phyloP scores from a whole-genome alignment of 495 filamentous ascomycete species.

The Stereocaulon alpinum region DNA sequence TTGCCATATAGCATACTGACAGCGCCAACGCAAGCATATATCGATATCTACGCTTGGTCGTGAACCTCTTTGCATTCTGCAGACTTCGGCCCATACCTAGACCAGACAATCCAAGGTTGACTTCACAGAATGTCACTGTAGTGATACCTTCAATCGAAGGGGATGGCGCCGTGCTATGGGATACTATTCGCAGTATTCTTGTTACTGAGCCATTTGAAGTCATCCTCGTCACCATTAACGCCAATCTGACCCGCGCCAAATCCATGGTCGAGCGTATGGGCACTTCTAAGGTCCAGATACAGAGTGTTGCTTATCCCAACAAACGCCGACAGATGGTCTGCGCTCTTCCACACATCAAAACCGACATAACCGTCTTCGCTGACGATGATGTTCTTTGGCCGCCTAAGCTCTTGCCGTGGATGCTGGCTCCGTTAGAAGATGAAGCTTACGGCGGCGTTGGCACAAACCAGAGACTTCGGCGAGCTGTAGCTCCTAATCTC shows the following conservation, averaged over 20 bases:
- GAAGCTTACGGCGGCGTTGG: constrained; percentile 68
- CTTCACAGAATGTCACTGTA: constrained; percentile 61
- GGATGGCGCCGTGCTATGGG: constrained; percentile 46
- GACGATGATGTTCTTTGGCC: constrained; percentile 89
- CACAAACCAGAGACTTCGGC: constrained; percentile 68
- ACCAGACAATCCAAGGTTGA: constrained; percentile 51
- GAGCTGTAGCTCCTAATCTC: constrained; percentile 46
- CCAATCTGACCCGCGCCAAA: constrained; percentile 45
- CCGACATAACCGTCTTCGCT: constrained; percentile 67
- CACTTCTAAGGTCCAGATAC: constrained; percentile 42
- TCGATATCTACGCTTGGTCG: constrained; percentile 55
- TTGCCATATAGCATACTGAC: constrained; percentile 7
- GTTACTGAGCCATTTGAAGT: constrained; percentile 45
- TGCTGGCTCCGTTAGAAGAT: constrained; percentile 77
- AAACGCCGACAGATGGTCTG: constrained; percentile 77
- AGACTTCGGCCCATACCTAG: constrained; percentile 52
- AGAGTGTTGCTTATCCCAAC: constrained; percentile 53
- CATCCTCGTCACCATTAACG: constrained; percentile 55
- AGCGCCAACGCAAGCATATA: constrained; percentile 33
- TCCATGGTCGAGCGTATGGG: constrained; percentile 43
- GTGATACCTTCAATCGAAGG: constrained; percentile 62
- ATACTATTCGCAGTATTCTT: constrained; percentile 51
- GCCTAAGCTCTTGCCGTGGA: constrained; percentile 62
- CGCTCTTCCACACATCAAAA: constrained; percentile 65
- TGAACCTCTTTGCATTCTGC: constrained; percentile 57